A percentile compares a stretch with the other conserved stretches of the same genome.
These are phyloP conservation scores for Megacollybia platyphylla DNA, from an alignment of 1,284 basidiomycete species.

Conservation along the genomic window DNA sequence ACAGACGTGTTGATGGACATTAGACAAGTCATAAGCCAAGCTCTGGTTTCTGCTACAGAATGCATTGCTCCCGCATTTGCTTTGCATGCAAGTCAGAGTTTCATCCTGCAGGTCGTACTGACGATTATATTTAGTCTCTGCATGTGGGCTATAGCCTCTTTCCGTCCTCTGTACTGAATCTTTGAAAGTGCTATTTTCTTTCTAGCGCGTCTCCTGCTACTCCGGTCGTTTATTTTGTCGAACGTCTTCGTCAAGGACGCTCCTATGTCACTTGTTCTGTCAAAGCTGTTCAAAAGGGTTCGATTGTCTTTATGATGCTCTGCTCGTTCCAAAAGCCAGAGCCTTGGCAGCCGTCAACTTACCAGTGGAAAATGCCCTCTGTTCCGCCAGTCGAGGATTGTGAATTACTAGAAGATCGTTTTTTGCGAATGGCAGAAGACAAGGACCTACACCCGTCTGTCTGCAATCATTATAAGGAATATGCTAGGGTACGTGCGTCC, in stretches of 20 bases:
- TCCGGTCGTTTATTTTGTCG: slow-evolving; percentile 79
- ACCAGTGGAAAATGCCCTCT: slow-evolving; percentile 49
- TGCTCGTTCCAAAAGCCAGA: slow-evolving; percentile 83
- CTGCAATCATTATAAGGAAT: slow-evolving; percentile 19
- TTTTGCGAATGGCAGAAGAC: slow-evolving; percentile 11
- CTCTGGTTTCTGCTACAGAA: slow-evolving; percentile 67
- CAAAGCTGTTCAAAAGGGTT: slow-evolving; percentile 59
- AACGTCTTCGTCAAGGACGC: slow-evolving; percentile 71
- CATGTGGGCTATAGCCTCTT: slow-evolving; percentile 4
- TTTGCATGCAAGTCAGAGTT: slow-evolving; percentile 46
- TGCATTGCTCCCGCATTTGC: slow-evolving; percentile 57
- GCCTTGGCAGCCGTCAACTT: slow-evolving; percentile 50
- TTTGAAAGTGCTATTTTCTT: slow-evolving; percentile 66
- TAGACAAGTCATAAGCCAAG: slow-evolving; percentile 79
- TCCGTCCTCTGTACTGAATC: background rate
- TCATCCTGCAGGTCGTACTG: slow-evolving; percentile 4
- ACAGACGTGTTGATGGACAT: background rate
- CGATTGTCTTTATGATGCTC: slow-evolving; percentile 35
- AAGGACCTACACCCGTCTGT: slow-evolving; percentile 18
- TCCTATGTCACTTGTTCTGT: slow-evolving; percentile 68
- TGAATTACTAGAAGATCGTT: slow-evolving; percentile 41
- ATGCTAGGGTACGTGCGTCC: slow-evolving; percentile 29
- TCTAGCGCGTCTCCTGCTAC: slow-evolving; percentile 64
- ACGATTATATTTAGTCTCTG: slow-evolving; percentile 4
- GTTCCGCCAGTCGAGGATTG: slow-evolving; percentile 57